A percentile compares a stretch with the other conserved stretches of the same genome.
Conservation (phyloP, 2,329 filamentous ascomycete genomes). For the Neoascochyta sp. region DNA sequence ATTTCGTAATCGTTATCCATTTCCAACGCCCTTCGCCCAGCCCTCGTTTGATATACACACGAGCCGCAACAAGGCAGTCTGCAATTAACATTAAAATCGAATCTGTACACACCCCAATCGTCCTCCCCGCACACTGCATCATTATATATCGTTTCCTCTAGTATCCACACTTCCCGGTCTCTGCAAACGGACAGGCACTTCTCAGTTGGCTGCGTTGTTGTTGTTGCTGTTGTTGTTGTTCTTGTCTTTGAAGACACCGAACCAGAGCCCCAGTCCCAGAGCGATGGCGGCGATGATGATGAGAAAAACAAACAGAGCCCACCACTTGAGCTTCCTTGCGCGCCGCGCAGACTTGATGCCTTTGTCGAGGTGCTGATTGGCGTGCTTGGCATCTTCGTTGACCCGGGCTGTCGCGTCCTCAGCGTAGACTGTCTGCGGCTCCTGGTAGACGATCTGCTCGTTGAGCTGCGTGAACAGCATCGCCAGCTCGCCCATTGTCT, state of each 20-base stretch:
- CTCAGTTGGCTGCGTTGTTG: no score
- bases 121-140: no score
- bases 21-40: no score
- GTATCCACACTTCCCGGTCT: no score
- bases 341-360: constrained; percentile 65
- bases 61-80: no score
- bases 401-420: constrained; percentile 66
- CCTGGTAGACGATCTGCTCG: constrained; percentile 69
- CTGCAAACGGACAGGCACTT: no score
- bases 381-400: constrained; percentile 63
- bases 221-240: no score
- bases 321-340: constrained; percentile 77
- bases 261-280: constrained; percentile 49
- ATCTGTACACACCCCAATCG: no score
- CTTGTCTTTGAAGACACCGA: constrained; percentile 38
- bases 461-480: constrained; percentile 71
- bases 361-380: constrained; percentile 64
- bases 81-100: no score
- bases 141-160: no score
- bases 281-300: constrained; percentile 49
- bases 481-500: constrained; percentile 67
- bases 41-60: no score
- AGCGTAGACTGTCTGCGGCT: constrained; percentile 57
- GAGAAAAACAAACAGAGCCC: constrained; percentile 60
- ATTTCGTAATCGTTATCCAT: no score